Base-by-base conservation (phyloP, 2,329 filamentous ascomycete species). In the Colletotrichum tabaci region DNA sequence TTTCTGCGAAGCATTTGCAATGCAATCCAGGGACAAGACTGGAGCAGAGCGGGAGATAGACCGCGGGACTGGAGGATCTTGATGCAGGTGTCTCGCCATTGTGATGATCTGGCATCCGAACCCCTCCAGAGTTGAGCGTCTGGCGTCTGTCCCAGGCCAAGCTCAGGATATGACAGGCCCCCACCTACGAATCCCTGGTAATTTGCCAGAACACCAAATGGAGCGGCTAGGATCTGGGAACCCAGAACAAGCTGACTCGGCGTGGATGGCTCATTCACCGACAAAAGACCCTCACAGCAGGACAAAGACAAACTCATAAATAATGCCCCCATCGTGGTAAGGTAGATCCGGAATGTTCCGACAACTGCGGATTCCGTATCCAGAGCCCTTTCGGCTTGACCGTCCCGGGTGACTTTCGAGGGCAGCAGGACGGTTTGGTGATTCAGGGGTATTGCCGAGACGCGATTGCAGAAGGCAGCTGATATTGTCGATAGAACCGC, bases 271-370 rank as follows among this genome's bases (percentile, higher is more conserved):
- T 89, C 85, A 18, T 86, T 84, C 23, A 87, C 80, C 1, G 83
- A 83, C 16, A 84, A 77, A 49, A 90, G 78, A 8, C 86, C 87
- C 47, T 84, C 80, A 52, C 87, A 85, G 49, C 83, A 77, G 4
- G 86, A 83, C 60, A 89, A 82, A 49, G 81, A 82, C 35, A 90
- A 76, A 52, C 83, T 84, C 35, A 89, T 80, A 16, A 90, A 79
- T 9, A 91, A 80, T 13, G 84, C 84, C 2, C 89, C 89, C 0
- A 86, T 87, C 2, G 87, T 90, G 7, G 88, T 90, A 61, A 90
- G 77, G 73, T 88, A 88, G 10, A 86, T 83, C 58, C 85, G 84
- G 18, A 90, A 83, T 8, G 86, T 88, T 3, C 86, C 88, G 26
- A 74, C 50, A 35, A 74, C 65, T 23, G 73, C 73, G 26, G 63